Evolutionary conservation across 2,329 filamentous ascomycete species (phyloP).

Genomic region (Talaromyces marneffei): DNA sequence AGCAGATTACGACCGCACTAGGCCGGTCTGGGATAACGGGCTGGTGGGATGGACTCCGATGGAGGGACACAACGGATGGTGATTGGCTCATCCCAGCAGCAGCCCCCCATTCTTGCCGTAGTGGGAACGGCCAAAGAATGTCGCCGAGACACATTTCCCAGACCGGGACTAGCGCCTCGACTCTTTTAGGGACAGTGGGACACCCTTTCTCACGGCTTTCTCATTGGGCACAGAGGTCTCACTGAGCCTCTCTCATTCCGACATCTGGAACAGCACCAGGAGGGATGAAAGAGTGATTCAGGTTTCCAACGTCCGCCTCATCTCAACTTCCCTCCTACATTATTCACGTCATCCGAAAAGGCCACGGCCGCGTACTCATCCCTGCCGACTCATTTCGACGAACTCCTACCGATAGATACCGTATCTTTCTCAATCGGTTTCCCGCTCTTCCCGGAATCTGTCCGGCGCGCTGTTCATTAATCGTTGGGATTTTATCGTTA

Average conservation of each 20-base stretch:
- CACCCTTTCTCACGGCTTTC: too few relatives aligned
- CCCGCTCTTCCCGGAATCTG: background rate
- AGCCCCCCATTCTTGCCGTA: background rate
- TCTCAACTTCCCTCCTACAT: background rate
- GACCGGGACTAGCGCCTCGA: too few relatives aligned
- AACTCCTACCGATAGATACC: background rate
- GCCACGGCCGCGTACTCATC: background rate
- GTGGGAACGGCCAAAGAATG: too few relatives aligned
- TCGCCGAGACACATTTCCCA: too few relatives aligned
- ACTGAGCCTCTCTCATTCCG: background rate
- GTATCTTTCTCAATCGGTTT: background rate
- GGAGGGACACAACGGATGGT: too few relatives aligned
- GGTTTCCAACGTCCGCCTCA: background rate
- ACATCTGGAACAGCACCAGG: background rate
- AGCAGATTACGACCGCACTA: background rate
- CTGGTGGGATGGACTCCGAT: too few relatives aligned
- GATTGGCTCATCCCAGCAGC: background rate
- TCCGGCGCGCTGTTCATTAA: background rate
- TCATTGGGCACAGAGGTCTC: background rate
- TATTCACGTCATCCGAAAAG: background rate
- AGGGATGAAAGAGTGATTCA: background rate
- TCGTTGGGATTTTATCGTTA: background rate
- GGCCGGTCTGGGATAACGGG: background rate
- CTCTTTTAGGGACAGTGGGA: too few relatives aligned
- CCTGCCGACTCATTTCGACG: constrained; percentile 1